Base-by-base conservation (phyloP, 768 basidiomycete species). In the Kwoniella bestiolae region DNA sequence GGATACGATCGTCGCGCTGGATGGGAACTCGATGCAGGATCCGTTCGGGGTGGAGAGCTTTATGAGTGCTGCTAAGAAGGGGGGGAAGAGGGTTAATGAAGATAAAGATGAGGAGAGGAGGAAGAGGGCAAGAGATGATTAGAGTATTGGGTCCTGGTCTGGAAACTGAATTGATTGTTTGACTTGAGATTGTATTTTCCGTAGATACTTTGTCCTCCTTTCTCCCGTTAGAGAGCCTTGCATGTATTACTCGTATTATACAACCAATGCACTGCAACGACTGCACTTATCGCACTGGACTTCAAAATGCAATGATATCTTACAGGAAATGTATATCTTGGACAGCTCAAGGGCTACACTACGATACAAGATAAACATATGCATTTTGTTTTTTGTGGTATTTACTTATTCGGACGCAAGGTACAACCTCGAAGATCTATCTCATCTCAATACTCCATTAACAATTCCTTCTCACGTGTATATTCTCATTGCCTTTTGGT, bases 41-140 rank as follows among this genome's bases (percentile, higher is more conserved):
- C 92, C 97, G 21, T 97, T 97, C 77, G 95, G 95, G 68, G 85
- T 97, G 68, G 91, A 96, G 82, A 89, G 95, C 80, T 98, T 99
- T 84, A 86, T 98, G 84, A 92, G 97, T 79, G 92, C 94, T 81
- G 96, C 95, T 18, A 96, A 92, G 85, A 89, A 89, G 25, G 95
- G 94, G n/a, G 88, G 88, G 81, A 95, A 95, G 83, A 84, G 93
- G 66, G 56, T 6, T 60, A 65, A 44, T 38, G 35, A 46, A 46
- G 69, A 38, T 67, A 71, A 59, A 55, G 63, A 31, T 16, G 14
- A 34, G 49, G 69, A 31, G 66, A 67, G 23, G 64, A 65, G 38
- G 49, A 69, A 32, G 7, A 21, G 55, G 21, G 47, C 38, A 3
- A 41, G 38, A 41, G 38, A 41, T 16, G 38, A 41, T 41, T 41